Evolutionary conservation across 208 protist genomes (phyloP).

Genomic region (Naegleria fowleri): DNA sequence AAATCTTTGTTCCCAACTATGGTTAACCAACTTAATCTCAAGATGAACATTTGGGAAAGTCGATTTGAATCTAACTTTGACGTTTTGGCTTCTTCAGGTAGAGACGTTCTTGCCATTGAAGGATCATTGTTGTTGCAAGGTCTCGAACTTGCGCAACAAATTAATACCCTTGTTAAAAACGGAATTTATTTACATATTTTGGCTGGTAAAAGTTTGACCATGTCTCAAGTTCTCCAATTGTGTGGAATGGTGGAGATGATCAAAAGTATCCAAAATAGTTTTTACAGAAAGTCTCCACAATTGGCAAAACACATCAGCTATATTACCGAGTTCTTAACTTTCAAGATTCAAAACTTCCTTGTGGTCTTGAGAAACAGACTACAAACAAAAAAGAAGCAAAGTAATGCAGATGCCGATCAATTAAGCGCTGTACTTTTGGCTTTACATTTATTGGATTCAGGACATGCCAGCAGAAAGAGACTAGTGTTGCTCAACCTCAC

Average conservation of each 20-base stretch:
- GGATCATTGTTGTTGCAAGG: conserved; percentile 42
- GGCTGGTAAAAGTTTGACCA: conserved; percentile 53
- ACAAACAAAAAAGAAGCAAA: conserved; percentile 33
- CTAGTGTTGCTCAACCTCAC: conserved; percentile 57
- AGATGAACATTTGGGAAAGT: conserved; percentile 49
- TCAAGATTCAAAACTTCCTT: conserved; percentile 61
- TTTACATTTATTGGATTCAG: conserved; percentile 59
- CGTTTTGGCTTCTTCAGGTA: background rate
- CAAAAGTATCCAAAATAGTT: conserved; percentile 71
- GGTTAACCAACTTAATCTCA: conserved; percentile 31
- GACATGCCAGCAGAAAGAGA: conserved; percentile 51
- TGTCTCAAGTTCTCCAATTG: conserved; percentile 57
- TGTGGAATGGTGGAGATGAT: conserved; percentile 70
- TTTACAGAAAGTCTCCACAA: conserved; percentile 62
- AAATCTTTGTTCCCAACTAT: conserved; percentile 27
- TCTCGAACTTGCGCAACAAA: conserved; percentile 52
- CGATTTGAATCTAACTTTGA: conserved; percentile 52
- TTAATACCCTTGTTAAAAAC: conserved; percentile 57
- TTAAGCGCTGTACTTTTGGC: conserved; percentile 56
- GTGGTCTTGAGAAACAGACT: conserved; percentile 50
- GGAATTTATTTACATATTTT: conserved; percentile 66
- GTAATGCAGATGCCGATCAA: conserved; percentile 45
- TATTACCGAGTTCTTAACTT: conserved; percentile 62
- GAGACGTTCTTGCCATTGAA: conserved; percentile 7
- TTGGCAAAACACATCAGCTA: conserved; percentile 63